Percentiles rank a stretch among this genome's conserved stretches.
phyloP scores from a whole-genome alignment of 495 filamentous ascomycete species.

The Parmelia sp. region DNA sequence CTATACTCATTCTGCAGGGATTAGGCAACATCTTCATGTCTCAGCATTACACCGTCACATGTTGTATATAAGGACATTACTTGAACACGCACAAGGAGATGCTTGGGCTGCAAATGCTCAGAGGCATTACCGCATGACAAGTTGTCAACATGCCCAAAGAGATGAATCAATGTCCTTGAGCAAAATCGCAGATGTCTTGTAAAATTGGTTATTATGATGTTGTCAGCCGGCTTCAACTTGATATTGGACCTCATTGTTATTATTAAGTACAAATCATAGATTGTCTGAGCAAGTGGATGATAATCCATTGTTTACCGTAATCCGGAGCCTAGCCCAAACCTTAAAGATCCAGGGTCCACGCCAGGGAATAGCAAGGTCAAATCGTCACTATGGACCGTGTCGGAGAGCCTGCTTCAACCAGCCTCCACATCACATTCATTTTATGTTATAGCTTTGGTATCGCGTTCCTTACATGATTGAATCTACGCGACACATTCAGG shows the following conservation, averaged over 20 bases:
- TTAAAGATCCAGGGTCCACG: background rate
- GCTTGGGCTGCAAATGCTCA: background rate
- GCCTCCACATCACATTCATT: slow-evolving; percentile 6
- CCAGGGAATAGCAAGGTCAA: slow-evolving; percentile 1
- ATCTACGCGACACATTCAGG: background rate
- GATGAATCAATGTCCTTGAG: background rate
- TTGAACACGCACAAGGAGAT: background rate
- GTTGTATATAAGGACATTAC: background rate
- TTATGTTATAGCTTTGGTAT: background rate
- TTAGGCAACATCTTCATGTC: background rate
- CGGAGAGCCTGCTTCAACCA: background rate
- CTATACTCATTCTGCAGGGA: no score
- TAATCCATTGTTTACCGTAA: background rate
- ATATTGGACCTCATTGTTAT: no score
- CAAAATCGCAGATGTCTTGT: background rate
- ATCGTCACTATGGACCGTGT: background rate
- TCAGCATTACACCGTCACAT: background rate
- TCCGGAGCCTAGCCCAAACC: background rate
- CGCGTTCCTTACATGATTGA: background rate
- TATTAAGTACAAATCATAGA: background rate
- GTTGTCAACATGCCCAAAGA: background rate
- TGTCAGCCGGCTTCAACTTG: background rate
- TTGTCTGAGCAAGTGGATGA: background rate
- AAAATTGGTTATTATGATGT: background rate
- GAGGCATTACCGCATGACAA: background rate